Evolutionary conservation across 257 asterid species (phyloP).

Genomic region (Przewalskia tangutica): DNA sequence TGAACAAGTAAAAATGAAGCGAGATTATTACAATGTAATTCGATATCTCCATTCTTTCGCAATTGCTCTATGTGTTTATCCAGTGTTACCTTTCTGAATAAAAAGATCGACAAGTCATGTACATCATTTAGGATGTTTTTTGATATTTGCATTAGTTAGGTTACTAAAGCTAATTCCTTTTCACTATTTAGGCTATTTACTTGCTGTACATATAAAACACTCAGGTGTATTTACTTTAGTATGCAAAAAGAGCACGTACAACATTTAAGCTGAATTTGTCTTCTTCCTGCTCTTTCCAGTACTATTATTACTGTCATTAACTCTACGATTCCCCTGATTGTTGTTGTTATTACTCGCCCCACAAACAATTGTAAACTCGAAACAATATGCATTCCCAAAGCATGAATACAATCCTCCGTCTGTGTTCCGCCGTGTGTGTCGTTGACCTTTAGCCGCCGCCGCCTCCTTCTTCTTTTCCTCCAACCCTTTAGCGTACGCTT

Average conservation of each 20-base stretch:
- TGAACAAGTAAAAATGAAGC: too few relatives aligned
- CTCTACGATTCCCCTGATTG: not conserved
- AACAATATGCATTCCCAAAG: conserved; percentile 53
- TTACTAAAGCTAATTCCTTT: too few relatives aligned
- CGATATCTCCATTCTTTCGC: too few relatives aligned
- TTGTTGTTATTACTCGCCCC: conserved; percentile 21
- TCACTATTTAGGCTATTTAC: not conserved
- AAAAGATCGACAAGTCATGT: too few relatives aligned
- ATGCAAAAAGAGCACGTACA: not conserved
- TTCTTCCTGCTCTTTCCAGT: conserved; percentile 20
- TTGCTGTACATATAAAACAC: not conserved
- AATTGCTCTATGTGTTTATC: too few relatives aligned
- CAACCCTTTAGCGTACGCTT: conserved; percentile 58
- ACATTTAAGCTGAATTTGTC: conserved; percentile 22
- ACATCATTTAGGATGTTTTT: too few relatives aligned
- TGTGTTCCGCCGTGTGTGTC: conserved; percentile 23
- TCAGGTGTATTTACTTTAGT: not conserved
- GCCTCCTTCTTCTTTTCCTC: too few relatives aligned
- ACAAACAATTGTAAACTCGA: conserved; percentile 61
- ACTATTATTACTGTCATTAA: conserved; percentile 1
- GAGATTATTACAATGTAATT: too few relatives aligned
- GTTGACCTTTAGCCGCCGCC: too few relatives aligned
- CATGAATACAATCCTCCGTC: conserved; percentile 41
- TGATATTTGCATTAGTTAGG: too few relatives aligned
- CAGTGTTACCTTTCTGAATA: too few relatives aligned